phyloP scores from a whole-genome alignment of 2,329 filamentous ascomycete genomes.

The Diplocarpon rosae region DNA sequence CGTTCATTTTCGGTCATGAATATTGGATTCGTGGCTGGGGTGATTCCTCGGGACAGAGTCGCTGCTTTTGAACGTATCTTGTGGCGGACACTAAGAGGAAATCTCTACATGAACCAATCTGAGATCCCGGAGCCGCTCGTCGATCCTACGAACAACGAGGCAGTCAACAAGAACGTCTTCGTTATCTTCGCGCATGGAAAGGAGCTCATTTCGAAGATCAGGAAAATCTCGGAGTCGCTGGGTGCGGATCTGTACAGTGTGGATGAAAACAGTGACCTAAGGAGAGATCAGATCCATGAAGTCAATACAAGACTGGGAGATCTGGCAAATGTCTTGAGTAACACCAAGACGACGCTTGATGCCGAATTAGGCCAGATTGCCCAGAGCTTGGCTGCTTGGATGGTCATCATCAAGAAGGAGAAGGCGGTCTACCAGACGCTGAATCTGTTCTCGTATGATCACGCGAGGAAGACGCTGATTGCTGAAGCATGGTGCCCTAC shows the following conservation, averaged over 20 bases:
- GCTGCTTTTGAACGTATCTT: constrained; percentile 94
- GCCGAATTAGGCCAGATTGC: constrained; percentile 90
- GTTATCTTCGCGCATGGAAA: constrained; percentile 99
- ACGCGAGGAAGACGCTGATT: constrained; percentile 88
- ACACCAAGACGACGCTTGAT: constrained; percentile 89
- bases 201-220: constrained; percentile 96
- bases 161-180: constrained; percentile 94
- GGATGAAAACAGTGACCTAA: constrained; percentile 91
- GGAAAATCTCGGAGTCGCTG: constrained; percentile 97
- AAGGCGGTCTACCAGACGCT: constrained; percentile 94
- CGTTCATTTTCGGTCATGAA: constrained; percentile 95
- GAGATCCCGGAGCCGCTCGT: constrained; percentile 91
- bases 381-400: constrained; percentile 87
- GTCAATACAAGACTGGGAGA: constrained; percentile 90
- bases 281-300: constrained; percentile 92
- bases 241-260: constrained; percentile 93
- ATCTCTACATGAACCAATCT: constrained; percentile 99
- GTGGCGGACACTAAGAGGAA: constrained; percentile 93
- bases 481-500: constrained; percentile 97
- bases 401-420: constrained; percentile 95
- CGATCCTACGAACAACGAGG: constrained; percentile 85
- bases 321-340: constrained; percentile 81
- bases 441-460: constrained; percentile 94
- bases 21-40: constrained; percentile 95
- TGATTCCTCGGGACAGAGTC: constrained; percentile 86